Conservation (phyloP, 805 yeast genomes). For the Wickerhamiella slavikovae region DNA sequence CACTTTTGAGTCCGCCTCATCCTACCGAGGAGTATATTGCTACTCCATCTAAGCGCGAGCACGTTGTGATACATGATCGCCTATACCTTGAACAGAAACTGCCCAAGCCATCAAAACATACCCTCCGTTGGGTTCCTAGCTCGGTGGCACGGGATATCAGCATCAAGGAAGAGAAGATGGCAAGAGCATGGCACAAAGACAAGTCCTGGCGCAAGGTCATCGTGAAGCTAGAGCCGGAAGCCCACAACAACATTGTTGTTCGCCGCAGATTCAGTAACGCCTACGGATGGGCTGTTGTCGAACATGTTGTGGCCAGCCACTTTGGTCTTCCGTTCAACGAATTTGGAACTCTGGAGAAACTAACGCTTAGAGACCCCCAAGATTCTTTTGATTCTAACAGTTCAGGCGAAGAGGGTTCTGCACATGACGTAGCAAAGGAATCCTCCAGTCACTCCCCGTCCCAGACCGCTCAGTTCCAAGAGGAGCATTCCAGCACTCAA, state of each 20-base stretch:
- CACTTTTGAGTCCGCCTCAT: conserved; percentile 57
- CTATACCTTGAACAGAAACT: conserved; percentile 43
- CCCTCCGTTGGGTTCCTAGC: too few relatives aligned
- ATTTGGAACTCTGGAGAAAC: neutral
- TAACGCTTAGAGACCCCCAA: too few relatives aligned
- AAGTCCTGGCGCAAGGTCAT: conserved; percentile 84
- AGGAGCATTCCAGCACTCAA: too few relatives aligned
- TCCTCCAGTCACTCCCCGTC: too few relatives aligned
- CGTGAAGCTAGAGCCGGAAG: conserved; percentile 73
- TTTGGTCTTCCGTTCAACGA: too few relatives aligned
- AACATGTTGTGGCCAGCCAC: conserved; percentile 53
- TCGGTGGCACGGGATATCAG: conserved; percentile 15
- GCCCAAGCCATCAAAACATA: too few relatives aligned
- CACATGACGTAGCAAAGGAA: neutral
- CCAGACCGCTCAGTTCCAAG: too few relatives aligned
- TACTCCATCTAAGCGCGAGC: conserved; percentile 44
- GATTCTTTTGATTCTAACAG: too few relatives aligned
- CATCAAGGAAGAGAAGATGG: conserved; percentile 54
- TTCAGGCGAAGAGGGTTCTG: neutral
- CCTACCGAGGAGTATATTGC: conserved; percentile 49
- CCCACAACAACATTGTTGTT: conserved; percentile 83
- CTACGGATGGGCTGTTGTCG: conserved; percentile 87
- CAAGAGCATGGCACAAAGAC: conserved; percentile 67
- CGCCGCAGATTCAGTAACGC: conserved; percentile 80
- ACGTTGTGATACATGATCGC: conserved; percentile 64